phyloP scores from a whole-genome alignment of 345 rosid genomes.

The Acer negundo region DNA sequence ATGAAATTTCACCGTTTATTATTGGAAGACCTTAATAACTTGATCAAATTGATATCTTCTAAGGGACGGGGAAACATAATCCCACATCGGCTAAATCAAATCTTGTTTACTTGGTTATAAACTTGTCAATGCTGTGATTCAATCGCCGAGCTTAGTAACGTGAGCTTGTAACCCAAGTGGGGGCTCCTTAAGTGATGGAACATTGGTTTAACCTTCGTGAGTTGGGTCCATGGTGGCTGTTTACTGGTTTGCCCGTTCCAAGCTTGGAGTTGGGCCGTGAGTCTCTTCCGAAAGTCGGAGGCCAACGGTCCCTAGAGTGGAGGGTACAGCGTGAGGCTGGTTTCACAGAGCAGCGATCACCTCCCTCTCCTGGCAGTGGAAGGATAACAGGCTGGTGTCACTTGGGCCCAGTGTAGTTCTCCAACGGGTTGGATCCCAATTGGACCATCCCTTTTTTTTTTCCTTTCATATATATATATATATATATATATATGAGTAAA shows the following conservation, averaged over 20 bases:
- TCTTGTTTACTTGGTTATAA: too few species aligned
- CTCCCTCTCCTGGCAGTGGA: background rate
- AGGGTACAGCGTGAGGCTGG: background rate
- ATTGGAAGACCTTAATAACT: too few species aligned
- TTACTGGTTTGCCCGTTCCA: background rate
- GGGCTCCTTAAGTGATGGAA: background rate
- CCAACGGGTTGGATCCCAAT: background rate
- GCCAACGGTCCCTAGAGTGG: background rate
- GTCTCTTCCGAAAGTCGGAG: background rate
- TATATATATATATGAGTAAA: too few species aligned
- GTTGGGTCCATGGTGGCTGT: background rate
- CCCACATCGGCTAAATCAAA: background rate
- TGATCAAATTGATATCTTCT: too few species aligned
- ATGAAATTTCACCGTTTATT: too few species aligned
- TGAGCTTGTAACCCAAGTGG: background rate
- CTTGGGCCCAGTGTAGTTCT: background rate
- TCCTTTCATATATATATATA: too few species aligned
- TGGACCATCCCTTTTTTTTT: background rate
- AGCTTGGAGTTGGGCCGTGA: background rate
- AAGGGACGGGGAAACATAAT: too few species aligned
- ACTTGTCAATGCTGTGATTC: background rate
- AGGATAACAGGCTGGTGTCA: background rate
- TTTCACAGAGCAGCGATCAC: background rate
- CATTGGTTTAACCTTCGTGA: background rate
- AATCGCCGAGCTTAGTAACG: background rate